Conservation (phyloP, 164 flowering plant genomes). For the Tinospora cordifolia region DNA sequence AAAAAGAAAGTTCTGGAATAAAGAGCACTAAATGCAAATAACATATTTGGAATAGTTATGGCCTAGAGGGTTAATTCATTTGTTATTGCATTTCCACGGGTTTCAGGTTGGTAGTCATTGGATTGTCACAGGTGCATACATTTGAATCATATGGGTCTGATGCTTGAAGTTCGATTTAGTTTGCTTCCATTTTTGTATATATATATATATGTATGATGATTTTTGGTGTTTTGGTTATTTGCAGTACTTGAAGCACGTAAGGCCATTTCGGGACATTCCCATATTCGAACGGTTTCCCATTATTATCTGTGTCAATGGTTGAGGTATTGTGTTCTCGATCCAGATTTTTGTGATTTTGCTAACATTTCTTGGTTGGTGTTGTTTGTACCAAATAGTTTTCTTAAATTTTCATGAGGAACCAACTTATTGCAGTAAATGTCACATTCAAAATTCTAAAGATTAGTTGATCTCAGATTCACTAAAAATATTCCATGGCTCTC, state of each 20-base stretch:
- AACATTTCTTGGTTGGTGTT: background rate
- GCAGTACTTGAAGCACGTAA: slow-evolving; percentile 89
- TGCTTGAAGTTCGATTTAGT: no score
- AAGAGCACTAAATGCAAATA: no score
- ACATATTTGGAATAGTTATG: no score
- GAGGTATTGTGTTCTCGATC: slow-evolving; percentile 27
- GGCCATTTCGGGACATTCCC: slow-evolving; percentile 57
- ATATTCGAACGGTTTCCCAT: slow-evolving; percentile 89
- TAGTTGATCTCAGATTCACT: no score
- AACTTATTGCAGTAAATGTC: slow-evolving; percentile 51
- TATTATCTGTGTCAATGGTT: slow-evolving; percentile 48
- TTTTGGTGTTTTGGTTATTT: slow-evolving; percentile 10
- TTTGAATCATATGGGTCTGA: no score
- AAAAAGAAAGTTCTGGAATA: background rate
- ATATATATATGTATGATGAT: no score
- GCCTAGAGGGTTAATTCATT: no score
- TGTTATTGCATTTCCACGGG: no score
- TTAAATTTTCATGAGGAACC: background rate
- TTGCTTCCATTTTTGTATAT: no score
- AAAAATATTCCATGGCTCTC: background rate
- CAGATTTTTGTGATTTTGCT: background rate
- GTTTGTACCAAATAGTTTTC: background rate
- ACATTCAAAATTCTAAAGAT: no score
- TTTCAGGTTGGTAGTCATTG: no score
- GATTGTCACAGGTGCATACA: no score